These are phyloP conservation scores for Colletotrichum spinosum DNA, from an alignment of 2,329 filamentous ascomycete species.

Conservation along the genomic window DNA sequence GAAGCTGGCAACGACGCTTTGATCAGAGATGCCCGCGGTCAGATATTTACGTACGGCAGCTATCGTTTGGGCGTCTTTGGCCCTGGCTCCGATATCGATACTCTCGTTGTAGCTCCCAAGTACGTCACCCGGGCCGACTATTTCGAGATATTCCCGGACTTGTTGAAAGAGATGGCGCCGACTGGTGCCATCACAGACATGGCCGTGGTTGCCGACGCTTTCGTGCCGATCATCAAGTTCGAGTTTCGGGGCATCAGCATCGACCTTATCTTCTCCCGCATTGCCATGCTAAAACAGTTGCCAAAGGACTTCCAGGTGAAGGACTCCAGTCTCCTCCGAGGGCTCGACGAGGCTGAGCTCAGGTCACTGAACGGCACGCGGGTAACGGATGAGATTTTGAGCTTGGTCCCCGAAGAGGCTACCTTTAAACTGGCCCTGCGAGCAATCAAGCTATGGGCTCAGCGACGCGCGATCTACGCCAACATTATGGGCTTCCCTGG, in stretches of 20 bases:
- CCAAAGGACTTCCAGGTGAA: slow-evolving; percentile 80
- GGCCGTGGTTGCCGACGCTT: slow-evolving; percentile 87
- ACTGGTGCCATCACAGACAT: slow-evolving; percentile 86
- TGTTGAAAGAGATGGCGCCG: slow-evolving; percentile 81
- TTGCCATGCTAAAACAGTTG: slow-evolving; percentile 77
- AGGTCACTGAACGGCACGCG: slow-evolving; percentile 93
- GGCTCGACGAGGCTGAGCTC: slow-evolving; percentile 87
- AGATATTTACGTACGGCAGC: slow-evolving; percentile 96
- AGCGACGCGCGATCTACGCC: slow-evolving; percentile 90
- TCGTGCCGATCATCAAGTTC: slow-evolving; percentile 97
- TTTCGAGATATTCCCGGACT: slow-evolving; percentile 86
- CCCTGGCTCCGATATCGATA: slow-evolving; percentile 97
- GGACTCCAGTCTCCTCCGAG: slow-evolving; percentile 86
- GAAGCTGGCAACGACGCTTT: slow-evolving; percentile 79
- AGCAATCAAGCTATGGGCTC: slow-evolving; percentile 96
- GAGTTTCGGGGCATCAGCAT: slow-evolving; percentile 92
- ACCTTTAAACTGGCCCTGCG: slow-evolving; percentile 91
- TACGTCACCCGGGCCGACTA: slow-evolving; percentile 92
- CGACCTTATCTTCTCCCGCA: slow-evolving; percentile 89
- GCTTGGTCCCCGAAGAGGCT: slow-evolving; percentile 87
- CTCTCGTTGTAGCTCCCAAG: slow-evolving; percentile 89
- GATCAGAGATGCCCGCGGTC: slow-evolving; percentile 86
- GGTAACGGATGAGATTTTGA: slow-evolving; percentile 92
- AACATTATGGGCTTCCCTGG: slow-evolving; percentile 97
- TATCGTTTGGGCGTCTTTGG: slow-evolving; percentile 95